These are phyloP conservation scores for Boletellus deceptivus DNA, from an alignment of 1,284 basidiomycete species.

Conservation along the genomic window DNA sequence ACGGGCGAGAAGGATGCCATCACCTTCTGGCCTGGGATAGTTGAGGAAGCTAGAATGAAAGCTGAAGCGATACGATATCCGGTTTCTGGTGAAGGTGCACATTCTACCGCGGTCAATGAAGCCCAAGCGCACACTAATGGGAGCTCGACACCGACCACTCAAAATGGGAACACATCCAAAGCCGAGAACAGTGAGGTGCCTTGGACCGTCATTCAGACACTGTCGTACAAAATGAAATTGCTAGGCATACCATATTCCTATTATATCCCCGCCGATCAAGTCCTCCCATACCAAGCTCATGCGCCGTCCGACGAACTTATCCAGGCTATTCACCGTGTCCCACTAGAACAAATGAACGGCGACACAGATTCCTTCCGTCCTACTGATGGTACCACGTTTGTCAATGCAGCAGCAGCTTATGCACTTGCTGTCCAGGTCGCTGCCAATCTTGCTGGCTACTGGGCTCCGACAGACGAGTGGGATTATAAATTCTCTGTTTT, in stretches of 20 bases:
- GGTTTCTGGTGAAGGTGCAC: conserved; percentile 7
- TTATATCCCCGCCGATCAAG: conserved; percentile 48
- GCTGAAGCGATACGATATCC: conserved; percentile 24
- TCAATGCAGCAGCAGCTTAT: conserved; percentile 56
- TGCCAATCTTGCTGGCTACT: conserved; percentile 53
- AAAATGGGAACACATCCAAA: conserved; percentile 9
- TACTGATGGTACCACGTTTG: conserved; percentile 33
- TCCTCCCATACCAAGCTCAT: conserved; percentile 72
- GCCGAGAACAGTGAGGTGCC: conserved; percentile 32
- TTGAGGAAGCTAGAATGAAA: conserved; percentile 58
- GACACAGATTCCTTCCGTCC: conserved; percentile 53
- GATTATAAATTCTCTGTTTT: conserved; percentile 50
- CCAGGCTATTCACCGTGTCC: conserved; percentile 43
- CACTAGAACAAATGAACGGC: conserved; percentile 46
- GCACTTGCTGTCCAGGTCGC: conserved; percentile 69
- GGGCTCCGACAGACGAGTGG: conserved; percentile 72
- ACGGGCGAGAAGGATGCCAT: conserved; percentile 45
- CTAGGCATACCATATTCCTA: conserved; percentile 52
- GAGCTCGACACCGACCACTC: not conserved
- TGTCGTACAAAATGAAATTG: conserved; percentile 61
- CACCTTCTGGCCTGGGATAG: conserved; percentile 68
- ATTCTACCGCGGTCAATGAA: not conserved
- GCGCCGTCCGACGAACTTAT: conserved; percentile 51
- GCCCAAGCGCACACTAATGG: conserved; percentile 2
- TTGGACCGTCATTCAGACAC: conserved; percentile 58